These are phyloP conservation scores for Coelastrella sp. DNA, from an alignment of 139 green algal species.

Conservation along the genomic window DNA sequence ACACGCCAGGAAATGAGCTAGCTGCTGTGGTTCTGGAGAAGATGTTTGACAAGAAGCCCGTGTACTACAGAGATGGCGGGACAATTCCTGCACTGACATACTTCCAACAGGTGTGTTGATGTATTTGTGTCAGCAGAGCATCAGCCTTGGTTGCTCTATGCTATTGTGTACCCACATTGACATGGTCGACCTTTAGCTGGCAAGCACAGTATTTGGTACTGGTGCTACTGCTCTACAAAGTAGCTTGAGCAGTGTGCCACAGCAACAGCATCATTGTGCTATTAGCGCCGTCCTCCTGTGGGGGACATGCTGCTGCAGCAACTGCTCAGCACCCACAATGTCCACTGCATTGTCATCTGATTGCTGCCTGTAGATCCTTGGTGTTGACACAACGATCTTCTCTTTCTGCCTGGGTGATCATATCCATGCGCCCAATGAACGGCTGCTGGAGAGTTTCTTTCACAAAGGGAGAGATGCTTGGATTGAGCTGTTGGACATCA, in stretches of 20 bases:
- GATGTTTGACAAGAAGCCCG: constrained; percentile 49
- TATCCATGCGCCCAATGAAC: constrained; percentile 74
- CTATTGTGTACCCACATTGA: too few relatives aligned
- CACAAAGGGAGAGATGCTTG: constrained; percentile 50
- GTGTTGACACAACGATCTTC: constrained; percentile 67
- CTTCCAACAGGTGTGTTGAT: constrained; percentile 59
- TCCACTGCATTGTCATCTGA: too few relatives aligned
- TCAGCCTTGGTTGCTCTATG: too few relatives aligned
- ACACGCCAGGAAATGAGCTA: constrained; percentile 54
- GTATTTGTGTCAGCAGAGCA: too few relatives aligned
- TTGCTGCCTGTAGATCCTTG: constrained; percentile 47
- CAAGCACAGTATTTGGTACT: background rate
- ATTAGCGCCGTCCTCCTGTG: too few relatives aligned
- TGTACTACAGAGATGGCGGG: constrained; percentile 62
- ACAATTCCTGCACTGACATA: constrained; percentile 76
- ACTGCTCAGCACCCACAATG: too few relatives aligned
- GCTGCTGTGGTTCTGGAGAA: constrained; percentile 59
- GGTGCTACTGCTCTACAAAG: too few relatives aligned
- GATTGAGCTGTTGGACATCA: constrained; percentile 41
- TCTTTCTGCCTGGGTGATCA: constrained; percentile 71
- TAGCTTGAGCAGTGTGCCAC: too few relatives aligned
- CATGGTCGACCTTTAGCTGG: background rate
- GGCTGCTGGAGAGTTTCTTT: constrained; percentile 50
- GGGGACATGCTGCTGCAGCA: too few relatives aligned
- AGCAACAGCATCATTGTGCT: background rate